Conservation (phyloP, 1,284 basidiomycete genomes). For the Leccinum pachyderme region DNA sequence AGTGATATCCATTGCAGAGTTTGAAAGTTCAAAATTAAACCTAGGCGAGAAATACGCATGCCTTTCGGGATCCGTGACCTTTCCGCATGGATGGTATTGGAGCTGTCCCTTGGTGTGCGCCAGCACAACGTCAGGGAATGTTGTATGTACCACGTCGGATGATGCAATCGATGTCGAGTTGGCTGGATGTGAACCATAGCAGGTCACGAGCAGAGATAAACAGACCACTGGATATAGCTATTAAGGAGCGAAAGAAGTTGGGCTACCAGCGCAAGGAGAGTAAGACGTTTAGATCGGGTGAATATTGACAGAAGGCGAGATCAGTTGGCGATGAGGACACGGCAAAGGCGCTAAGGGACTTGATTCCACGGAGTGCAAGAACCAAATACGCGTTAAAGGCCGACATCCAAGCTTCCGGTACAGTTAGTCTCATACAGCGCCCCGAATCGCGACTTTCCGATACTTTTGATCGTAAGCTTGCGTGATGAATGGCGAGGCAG, state of each 20-base stretch:
- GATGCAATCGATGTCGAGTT: conserved; percentile 5
- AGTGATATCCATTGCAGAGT: neutral
- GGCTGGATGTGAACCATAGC: conserved; percentile 2
- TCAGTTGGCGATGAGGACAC: conserved; percentile 7
- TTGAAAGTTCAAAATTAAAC: neutral
- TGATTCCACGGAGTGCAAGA: conserved; percentile 16
- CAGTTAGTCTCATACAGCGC: conserved; percentile 47
- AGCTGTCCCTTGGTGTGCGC: neutral
- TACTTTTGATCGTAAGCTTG: conserved; percentile 73
- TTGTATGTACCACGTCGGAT: conserved; percentile 4
- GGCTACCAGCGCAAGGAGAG: conserved; percentile 11
- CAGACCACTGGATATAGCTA: conserved; percentile 13
- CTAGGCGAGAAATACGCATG: neutral
- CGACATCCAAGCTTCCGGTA: conserved; percentile 8
- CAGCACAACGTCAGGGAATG: conserved; percentile 1
- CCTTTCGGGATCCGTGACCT: neutral
- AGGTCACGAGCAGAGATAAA: conserved; percentile 5
- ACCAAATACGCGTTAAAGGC: conserved; percentile 2
- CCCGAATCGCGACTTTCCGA: conserved; percentile 72
- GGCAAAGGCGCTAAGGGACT: conserved; percentile 15
- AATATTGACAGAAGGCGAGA: conserved; percentile 16
- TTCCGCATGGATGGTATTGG: neutral
- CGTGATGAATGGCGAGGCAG: conserved; percentile 48
- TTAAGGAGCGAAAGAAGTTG: conserved; percentile 4
- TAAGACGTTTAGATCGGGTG: conserved; percentile 1